Evolutionary conservation across 306 rosid species (phyloP).

Genomic region (Lathyrus tuberosus): DNA sequence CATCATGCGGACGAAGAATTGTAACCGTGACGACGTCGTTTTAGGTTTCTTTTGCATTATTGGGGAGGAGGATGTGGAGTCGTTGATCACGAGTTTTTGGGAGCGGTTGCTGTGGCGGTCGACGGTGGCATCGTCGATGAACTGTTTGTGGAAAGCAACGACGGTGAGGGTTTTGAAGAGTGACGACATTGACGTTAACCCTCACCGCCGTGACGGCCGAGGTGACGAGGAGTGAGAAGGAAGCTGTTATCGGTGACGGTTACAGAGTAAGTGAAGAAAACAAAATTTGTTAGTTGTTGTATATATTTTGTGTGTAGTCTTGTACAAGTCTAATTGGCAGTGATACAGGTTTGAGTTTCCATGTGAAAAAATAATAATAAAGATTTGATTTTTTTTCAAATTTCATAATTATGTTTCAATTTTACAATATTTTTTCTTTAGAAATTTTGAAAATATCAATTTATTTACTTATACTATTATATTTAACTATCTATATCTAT

Average conservation of each 20-base stretch:
- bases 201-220: background rate
- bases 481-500: too few species aligned
- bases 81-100: background rate
- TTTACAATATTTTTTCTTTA: too few species aligned
- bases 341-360: too few species aligned
- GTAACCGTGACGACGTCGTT: conserved; percentile 38
- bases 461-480: too few species aligned
- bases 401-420: too few species aligned
- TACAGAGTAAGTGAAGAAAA: background rate
- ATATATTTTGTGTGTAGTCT: too few species aligned
- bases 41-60: conserved; percentile 22
- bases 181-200: background rate
- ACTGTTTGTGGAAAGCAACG: background rate
- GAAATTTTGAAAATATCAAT: too few species aligned
- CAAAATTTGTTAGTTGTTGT: background rate
- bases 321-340: too few species aligned
- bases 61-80: conserved; percentile 37
- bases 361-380: too few species aligned
- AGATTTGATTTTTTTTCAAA: too few species aligned
- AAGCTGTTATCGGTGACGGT: background rate
- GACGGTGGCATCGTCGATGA: background rate
- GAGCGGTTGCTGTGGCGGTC: background rate
- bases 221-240: background rate
- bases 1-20: conserved; percentile 65
- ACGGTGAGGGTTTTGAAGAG: background rate